phyloP scores from a whole-genome alignment of 2,329 filamentous ascomycete genomes.

The Cryphonectria japonica region DNA sequence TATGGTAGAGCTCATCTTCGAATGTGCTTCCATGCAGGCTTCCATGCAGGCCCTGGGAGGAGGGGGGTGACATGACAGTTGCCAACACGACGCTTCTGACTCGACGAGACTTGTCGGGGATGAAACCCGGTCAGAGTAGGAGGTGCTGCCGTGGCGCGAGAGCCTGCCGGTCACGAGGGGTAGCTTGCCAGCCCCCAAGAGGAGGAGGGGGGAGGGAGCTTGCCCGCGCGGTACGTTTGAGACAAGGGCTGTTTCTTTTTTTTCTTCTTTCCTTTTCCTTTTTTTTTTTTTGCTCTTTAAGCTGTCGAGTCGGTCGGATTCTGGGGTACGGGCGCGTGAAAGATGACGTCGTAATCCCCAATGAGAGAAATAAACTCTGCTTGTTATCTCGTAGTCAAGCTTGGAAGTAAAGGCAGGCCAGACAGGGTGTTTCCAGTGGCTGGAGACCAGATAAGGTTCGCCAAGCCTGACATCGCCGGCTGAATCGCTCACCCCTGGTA shows the following conservation, averaged over 20 bases:
- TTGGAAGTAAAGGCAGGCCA: slow-evolving; percentile 13
- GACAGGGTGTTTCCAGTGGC: slow-evolving; percentile 15
- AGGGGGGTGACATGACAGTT: slow-evolving; percentile 15
- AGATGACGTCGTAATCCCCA: slow-evolving; percentile 23
- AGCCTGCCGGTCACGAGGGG: slow-evolving; percentile 11
- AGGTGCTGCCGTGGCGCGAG: slow-evolving; percentile 4
- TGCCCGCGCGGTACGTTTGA: slow-evolving; percentile 11
- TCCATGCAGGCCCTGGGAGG: slow-evolving; percentile 15
- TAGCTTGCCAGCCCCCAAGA: slow-evolving; percentile 2
- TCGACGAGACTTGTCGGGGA: slow-evolving; percentile 15
- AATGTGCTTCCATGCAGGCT: slow-evolving; percentile 23
- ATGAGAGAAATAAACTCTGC: slow-evolving; percentile 23
- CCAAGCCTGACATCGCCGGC: slow-evolving; percentile 17
- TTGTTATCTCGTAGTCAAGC: slow-evolving; percentile 19
- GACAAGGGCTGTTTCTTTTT: slow-evolving; percentile 14
- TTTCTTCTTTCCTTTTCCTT: too few species aligned
- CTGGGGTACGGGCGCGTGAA: slow-evolving; percentile 6
- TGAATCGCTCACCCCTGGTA: slow-evolving; percentile 12
- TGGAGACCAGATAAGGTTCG: slow-evolving; percentile 21
- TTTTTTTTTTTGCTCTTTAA: not conserved
- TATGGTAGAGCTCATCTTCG: slow-evolving; percentile 17
- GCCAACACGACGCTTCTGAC: slow-evolving; percentile 12
- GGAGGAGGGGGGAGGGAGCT: not conserved
- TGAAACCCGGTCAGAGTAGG: slow-evolving; percentile 7
- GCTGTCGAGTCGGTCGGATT: slow-evolving; percentile 16